Evolutionary conservation across 2,329 filamentous ascomycete genomes (phyloP).

Genomic region (Pestalotiopsis sp.): DNA sequence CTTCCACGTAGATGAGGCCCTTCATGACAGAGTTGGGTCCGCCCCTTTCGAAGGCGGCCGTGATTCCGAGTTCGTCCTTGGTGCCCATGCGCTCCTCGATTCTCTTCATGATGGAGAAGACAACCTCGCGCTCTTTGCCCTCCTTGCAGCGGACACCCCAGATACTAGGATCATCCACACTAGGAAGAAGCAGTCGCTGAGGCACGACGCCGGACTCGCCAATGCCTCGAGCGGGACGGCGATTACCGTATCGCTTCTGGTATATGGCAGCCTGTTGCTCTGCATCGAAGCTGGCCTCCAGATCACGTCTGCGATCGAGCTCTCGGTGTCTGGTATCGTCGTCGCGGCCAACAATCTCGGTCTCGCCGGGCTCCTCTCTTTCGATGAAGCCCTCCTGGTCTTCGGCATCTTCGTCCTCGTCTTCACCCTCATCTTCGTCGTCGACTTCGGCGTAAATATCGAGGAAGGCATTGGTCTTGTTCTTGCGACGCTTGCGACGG

Average conservation of each 20-base stretch:
- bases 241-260: conserved; percentile 85
- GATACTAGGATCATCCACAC: conserved; percentile 93
- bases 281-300: conserved; percentile 85
- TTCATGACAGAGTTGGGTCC: conserved; percentile 79
- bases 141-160: conserved; percentile 93
- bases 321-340: conserved; percentile 94
- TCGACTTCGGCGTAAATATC: conserved; percentile 99
- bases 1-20: conserved; percentile 95
- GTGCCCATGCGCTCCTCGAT: conserved; percentile 79
- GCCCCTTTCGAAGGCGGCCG: conserved; percentile 88
- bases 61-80: conserved; percentile 81
- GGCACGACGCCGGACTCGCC: conserved; percentile 78
- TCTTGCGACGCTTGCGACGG: conserved; percentile 80
- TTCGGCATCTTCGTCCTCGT: conserved; percentile 87
- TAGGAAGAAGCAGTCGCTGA: conserved; percentile 84
- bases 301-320: conserved; percentile 87
- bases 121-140: conserved; percentile 91
- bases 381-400: conserved; percentile 84
- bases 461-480: conserved; percentile 83
- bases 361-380: conserved; percentile 88
- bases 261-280: conserved; percentile 90
- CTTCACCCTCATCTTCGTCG: conserved; percentile 85
- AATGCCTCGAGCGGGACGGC: conserved; percentile 65
- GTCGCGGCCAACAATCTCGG: conserved; percentile 77
- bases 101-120: conserved; percentile 86